A percentile compares a stretch with the other conserved stretches of the same genome.
Conservation (phyloP, 2,329 filamentous ascomycete species). For the Lomentospora prolificans region DNA sequence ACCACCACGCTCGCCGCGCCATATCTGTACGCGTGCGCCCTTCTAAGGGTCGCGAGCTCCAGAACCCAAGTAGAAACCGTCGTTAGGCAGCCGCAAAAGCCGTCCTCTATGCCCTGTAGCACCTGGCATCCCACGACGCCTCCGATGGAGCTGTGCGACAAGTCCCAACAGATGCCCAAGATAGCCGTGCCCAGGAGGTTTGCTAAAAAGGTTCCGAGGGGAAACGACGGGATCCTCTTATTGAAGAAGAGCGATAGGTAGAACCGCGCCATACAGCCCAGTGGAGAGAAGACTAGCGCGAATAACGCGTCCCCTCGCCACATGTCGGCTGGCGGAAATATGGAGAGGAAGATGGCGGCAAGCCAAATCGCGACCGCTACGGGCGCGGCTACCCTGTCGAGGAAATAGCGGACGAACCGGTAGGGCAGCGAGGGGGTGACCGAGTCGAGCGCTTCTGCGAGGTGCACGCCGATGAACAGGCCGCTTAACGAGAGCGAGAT, state of each 20-base stretch:
- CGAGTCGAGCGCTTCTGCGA: slow-evolving; percentile 53
- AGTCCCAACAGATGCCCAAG: slow-evolving; percentile 66
- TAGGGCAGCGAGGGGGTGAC: slow-evolving; percentile 53
- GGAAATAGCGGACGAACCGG: slow-evolving; percentile 40
- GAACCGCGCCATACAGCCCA: slow-evolving; percentile 68
- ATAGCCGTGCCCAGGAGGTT: slow-evolving; percentile 71
- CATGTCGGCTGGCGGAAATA: slow-evolving; percentile 59
- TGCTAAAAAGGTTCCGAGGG: slow-evolving; percentile 74
- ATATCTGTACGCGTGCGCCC: slow-evolving; percentile 56
- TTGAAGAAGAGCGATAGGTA: slow-evolving; percentile 67
- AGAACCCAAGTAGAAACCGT: slow-evolving; percentile 59
- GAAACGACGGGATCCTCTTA: slow-evolving; percentile 54
- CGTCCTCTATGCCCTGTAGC: slow-evolving; percentile 55
- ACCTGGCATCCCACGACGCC: slow-evolving; percentile 57
- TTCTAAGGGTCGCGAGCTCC: slow-evolving; percentile 44
- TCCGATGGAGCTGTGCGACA: slow-evolving; percentile 56
- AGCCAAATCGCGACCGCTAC: slow-evolving; percentile 70
- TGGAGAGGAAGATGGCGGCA: slow-evolving; percentile 60
- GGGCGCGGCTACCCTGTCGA: slow-evolving; percentile 55
- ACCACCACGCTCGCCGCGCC: slow-evolving; percentile 49
- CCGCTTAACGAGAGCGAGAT: slow-evolving; percentile 60
- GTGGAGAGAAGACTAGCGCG: slow-evolving; percentile 69
- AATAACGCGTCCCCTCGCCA: slow-evolving; percentile 75
- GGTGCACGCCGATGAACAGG: slow-evolving; percentile 62
- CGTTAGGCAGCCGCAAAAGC: slow-evolving; percentile 57